phyloP scores from a whole-genome alignment of 345 rosid species.

The Arabidopsis arenosa region DNA sequence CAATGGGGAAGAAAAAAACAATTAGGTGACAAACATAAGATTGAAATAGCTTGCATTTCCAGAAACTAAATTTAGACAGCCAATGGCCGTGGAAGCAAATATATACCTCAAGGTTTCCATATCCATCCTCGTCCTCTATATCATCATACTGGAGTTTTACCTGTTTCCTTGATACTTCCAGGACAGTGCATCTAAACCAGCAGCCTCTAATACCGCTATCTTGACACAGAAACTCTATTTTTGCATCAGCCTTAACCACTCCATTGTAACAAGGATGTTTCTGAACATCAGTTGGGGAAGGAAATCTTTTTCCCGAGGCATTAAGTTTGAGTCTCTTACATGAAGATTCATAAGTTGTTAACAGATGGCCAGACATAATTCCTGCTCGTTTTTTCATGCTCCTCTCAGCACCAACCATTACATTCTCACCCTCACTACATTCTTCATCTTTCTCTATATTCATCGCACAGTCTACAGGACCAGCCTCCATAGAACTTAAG shows the following conservation, averaged over 20 bases:
- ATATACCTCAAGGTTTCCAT: conserved; percentile 86
- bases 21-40: conserved; percentile 19
- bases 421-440: conserved; percentile 56
- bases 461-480: conserved; percentile 49
- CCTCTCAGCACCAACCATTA: conserved; percentile 69
- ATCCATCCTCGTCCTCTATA: conserved; percentile 81
- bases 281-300: conserved; percentile 59
- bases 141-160: conserved; percentile 90
- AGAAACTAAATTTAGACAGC: conserved; percentile 4
- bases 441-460: conserved; percentile 65
- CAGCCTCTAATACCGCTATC: conserved; percentile 98
- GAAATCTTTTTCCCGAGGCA: conserved; percentile 55
- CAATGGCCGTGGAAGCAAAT: conserved; percentile 17
- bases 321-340: conserved; percentile 57
- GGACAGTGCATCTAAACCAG: conserved; percentile 90
- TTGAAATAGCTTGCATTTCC: background rate
- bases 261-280: conserved; percentile 49
- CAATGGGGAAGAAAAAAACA: conserved; percentile 4
- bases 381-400: conserved; percentile 54
- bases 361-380: conserved; percentile 49
- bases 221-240: conserved; percentile 84
- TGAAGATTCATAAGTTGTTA: conserved; percentile 48
- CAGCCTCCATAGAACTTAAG: conserved; percentile 63
- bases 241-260: conserved; percentile 62
- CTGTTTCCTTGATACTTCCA: conserved; percentile 66